Percentiles rank a stretch among this genome's conserved stretches.
Evolutionary conservation across 257 asterid genomes (phyloP).

Genomic region (Salvia rosmarinus): DNA sequence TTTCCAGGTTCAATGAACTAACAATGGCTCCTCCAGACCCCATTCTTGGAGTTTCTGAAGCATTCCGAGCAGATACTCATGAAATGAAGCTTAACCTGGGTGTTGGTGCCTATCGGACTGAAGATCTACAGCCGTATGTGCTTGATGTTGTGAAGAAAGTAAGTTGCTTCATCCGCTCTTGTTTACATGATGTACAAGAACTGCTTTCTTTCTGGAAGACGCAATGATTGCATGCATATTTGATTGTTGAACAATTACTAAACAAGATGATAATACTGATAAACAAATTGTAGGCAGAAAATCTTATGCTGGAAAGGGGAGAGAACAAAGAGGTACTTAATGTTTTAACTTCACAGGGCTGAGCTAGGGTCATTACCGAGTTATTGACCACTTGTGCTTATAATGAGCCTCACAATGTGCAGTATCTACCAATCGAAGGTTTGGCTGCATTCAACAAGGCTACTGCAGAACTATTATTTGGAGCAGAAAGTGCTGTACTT

Average conservation of each 20-base stretch:
- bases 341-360: slow-evolving; percentile 9
- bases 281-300: slow-evolving; percentile 67
- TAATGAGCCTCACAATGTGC: slow-evolving; percentile 32
- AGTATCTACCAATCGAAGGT: slow-evolving; percentile 99
- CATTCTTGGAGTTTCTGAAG: slow-evolving; percentile 96
- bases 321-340: slow-evolving; percentile 91
- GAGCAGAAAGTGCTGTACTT: slow-evolving; percentile 73
- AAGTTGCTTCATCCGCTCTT: slow-evolving; percentile 36
- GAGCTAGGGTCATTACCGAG: slow-evolving; percentile 22
- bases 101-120: slow-evolving; percentile 97
- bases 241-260: neutral
- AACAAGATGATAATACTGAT: neutral
- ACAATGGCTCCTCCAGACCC: slow-evolving; percentile 99
- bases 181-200: neutral
- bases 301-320: slow-evolving; percentile 79
- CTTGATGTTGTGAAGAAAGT: slow-evolving; percentile 95
- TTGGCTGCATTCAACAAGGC: slow-evolving; percentile 94
- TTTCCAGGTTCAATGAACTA: slow-evolving; percentile 67
- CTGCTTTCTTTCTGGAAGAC: neutral
- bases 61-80: slow-evolving; percentile 84
- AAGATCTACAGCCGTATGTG: slow-evolving; percentile 94
- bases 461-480: slow-evolving; percentile 88
- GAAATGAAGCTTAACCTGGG: slow-evolving; percentile 96
- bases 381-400: slow-evolving; percentile 38
- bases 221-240: slow-evolving; percentile 9